phyloP scores from a whole-genome alignment of 345 rosid genomes.

The Hevea brasiliensis region DNA sequence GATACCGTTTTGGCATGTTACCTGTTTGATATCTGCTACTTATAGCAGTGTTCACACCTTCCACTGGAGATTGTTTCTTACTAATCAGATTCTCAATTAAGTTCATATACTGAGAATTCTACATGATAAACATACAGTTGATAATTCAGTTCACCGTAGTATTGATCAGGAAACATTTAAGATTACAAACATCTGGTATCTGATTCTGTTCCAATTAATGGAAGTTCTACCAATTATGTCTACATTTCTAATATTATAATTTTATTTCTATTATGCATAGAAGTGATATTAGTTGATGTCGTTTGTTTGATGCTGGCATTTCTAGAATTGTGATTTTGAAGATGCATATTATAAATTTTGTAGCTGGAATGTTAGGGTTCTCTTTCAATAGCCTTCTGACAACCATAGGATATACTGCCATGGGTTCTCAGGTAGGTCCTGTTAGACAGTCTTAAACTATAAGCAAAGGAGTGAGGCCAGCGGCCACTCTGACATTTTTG shows the following conservation, averaged over 20 bases:
- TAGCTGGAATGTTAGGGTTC: neutral
- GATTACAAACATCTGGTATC: neutral
- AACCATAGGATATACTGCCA: too few relatives aligned
- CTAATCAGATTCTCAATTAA: neutral
- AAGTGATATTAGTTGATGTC: neutral
- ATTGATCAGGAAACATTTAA: neutral
- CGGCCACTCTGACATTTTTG: too few relatives aligned
- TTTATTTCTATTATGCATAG: neutral
- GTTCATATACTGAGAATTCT: neutral
- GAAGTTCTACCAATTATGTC: neutral
- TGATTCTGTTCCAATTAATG: neutral
- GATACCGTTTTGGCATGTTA: too few relatives aligned
- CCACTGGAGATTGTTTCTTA: neutral
- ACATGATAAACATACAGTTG: neutral
- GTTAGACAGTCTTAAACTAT: too few relatives aligned
- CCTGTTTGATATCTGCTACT: neutral
- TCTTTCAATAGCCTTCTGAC: too few relatives aligned
- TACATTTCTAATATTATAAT: neutral
- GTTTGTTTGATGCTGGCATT: neutral
- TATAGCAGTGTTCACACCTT: neutral
- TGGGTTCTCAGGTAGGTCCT: too few relatives aligned
- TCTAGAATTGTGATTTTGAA: neutral
- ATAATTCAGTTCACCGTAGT: neutral
- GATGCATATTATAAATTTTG: neutral
- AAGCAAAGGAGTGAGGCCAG: too few relatives aligned